Conservation (phyloP, 164 flowering plant species). For the Sextonia rubra region DNA sequence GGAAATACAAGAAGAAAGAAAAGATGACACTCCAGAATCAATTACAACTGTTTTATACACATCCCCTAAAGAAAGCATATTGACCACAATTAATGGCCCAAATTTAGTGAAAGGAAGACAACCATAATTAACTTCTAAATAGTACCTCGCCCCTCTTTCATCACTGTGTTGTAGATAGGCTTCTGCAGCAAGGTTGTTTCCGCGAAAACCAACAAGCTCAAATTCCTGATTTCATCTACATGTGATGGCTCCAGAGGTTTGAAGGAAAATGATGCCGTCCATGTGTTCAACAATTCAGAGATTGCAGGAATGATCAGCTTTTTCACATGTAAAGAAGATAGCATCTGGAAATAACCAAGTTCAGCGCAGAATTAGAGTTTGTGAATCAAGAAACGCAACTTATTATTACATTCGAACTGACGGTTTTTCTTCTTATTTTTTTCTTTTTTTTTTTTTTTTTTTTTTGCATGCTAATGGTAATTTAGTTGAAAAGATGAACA, state of each 20-base stretch:
- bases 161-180: slow-evolving; percentile 9
- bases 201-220: slow-evolving; percentile 61
- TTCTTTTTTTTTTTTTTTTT: too few species aligned
- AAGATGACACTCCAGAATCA: too few species aligned
- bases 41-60: too few species aligned
- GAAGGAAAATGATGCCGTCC: slow-evolving; percentile 79
- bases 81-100: too few species aligned
- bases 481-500: too few species aligned
- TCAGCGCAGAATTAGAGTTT: background rate
- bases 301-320: slow-evolving; percentile 80
- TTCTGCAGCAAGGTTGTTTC: slow-evolving; percentile 67
- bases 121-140: background rate
- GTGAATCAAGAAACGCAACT: background rate
- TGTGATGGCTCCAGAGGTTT: slow-evolving; percentile 40
- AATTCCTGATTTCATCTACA: slow-evolving; percentile 41
- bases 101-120: too few species aligned
- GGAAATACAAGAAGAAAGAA: too few species aligned
- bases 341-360: slow-evolving; percentile 15
- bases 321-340: slow-evolving; percentile 35
- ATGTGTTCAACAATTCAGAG: slow-evolving; percentile 54
- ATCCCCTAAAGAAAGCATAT: too few species aligned
- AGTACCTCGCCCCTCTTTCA: background rate
- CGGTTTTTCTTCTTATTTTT: too few species aligned
- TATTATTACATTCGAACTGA: background rate
- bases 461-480: too few species aligned